Conservation (phyloP, 805 yeast genomes). For the Lipomyces chichibuensis region DNA sequence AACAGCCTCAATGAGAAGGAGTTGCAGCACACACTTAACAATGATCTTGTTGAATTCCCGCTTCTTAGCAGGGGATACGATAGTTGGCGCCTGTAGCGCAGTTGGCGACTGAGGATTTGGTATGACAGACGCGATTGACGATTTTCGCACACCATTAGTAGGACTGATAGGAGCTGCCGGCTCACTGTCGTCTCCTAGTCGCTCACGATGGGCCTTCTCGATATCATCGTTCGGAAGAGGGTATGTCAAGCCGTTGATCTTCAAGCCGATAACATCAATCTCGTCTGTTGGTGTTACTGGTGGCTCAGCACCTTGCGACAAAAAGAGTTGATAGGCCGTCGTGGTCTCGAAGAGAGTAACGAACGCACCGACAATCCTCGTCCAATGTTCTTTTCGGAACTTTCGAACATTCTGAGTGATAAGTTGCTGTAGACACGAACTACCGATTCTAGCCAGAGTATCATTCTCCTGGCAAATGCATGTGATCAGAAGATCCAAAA, state of each 20-base stretch:
- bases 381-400: constrained; percentile 75
- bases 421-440: constrained; percentile 80
- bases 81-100: constrained; percentile 6
- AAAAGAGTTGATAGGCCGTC: constrained; percentile 80
- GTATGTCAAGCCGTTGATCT: constrained; percentile 31
- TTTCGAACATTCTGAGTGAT: constrained; percentile 72
- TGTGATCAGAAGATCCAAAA: constrained; percentile 72
- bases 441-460: constrained; percentile 92
- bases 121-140: background rate
- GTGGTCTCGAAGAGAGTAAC: constrained; percentile 74
- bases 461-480: constrained; percentile 97
- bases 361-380: constrained; percentile 64
- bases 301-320: constrained; percentile 53
- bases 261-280: constrained; percentile 19
- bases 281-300: constrained; percentile 30
- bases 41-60: constrained; percentile 71
- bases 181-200: constrained; percentile 23
- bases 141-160: background rate
- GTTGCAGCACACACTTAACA: constrained; percentile 87
- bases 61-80: constrained; percentile 47
- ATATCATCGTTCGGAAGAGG: constrained; percentile 15
- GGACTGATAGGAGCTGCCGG: background rate
- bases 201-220: constrained; percentile 30
- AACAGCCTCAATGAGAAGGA: constrained; percentile 82
- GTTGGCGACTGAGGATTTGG: constrained; percentile 1